phyloP scores from a whole-genome alignment of 2,329 filamentous ascomycete genomes.

The Exophiala oligosperma region DNA sequence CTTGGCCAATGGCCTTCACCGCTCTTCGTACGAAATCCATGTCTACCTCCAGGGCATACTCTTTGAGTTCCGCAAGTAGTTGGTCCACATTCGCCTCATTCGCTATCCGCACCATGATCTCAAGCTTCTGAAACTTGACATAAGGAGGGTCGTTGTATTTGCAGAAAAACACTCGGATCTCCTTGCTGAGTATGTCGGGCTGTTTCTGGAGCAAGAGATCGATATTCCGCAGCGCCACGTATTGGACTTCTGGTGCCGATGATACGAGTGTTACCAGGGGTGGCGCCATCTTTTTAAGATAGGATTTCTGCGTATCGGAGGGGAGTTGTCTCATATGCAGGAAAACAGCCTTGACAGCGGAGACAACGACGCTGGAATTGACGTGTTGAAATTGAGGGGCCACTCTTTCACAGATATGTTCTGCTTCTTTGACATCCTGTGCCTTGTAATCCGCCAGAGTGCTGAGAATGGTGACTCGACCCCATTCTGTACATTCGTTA shows the following conservation, averaged over 20 bases:
- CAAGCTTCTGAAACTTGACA: conserved; percentile 94
- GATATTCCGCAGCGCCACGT: conserved; percentile 94
- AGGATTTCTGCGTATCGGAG: conserved; percentile 75
- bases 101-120: conserved; percentile 99
- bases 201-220: conserved; percentile 94
- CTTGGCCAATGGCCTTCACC: conserved; percentile 94
- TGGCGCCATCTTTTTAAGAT: conserved; percentile 98
- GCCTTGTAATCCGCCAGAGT: conserved; percentile 87
- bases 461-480: conserved; percentile 86
- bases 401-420: conserved; percentile 96
- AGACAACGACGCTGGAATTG: conserved; percentile 92
- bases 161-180: conserved; percentile 98
- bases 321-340: conserved; percentile 88
- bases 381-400: conserved; percentile 97
- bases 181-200: conserved; percentile 94
- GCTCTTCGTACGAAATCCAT: conserved; percentile 98
- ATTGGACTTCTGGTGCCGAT: conserved; percentile 94
- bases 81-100: conserved; percentile 97
- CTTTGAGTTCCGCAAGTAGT: conserved; percentile 87
- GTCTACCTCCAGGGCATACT: conserved; percentile 96
- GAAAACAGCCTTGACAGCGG: conserved; percentile 98
- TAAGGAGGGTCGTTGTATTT: conserved; percentile 99
- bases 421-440: conserved; percentile 87
- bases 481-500: conserved; percentile 99
- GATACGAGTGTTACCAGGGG: conserved; percentile 93